phyloP scores from a whole-genome alignment of 2,329 filamentous ascomycete genomes.

The Taxawa tesnikishii region DNA sequence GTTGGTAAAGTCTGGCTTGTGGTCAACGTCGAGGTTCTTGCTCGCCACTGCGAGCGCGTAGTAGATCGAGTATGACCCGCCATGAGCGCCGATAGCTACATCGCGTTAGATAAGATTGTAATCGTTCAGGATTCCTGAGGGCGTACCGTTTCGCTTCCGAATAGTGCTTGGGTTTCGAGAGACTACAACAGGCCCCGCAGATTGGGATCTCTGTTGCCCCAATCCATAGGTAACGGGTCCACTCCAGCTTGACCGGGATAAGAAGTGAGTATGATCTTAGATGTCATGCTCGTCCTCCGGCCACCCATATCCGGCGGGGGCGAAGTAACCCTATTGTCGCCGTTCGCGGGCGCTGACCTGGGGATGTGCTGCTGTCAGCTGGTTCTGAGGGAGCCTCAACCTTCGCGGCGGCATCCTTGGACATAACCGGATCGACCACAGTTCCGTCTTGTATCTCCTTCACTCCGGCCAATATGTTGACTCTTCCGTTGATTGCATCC shows the following conservation, averaged over 20 bases:
- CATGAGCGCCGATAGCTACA: constrained; percentile 52
- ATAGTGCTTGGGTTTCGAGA: constrained; percentile 66
- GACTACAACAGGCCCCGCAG: constrained; percentile 81
- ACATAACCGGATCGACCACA: constrained; percentile 15
- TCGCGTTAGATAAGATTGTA: neutral
- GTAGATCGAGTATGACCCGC: constrained; percentile 93
- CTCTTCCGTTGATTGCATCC: constrained; percentile 48
- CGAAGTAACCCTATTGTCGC: too few relatives aligned
- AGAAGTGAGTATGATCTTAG: constrained; percentile 61
- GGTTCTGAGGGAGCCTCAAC: neutral
- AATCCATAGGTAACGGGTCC: constrained; percentile 77
- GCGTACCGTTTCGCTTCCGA: constrained; percentile 62
- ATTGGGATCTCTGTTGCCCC: constrained; percentile 66
- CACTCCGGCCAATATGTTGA: constrained; percentile 48
- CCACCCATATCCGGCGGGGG: neutral
- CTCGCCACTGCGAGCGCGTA: constrained; percentile 86
- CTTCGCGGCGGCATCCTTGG: constrained; percentile 1
- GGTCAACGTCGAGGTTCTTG: constrained; percentile 73
- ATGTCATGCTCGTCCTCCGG: constrained; percentile 30
- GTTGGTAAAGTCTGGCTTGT: constrained; percentile 68
- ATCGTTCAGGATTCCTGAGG: neutral
- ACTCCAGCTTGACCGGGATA: constrained; percentile 93
- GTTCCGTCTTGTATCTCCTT: constrained; percentile 44
- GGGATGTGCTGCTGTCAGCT: too few relatives aligned
- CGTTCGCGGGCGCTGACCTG: too few relatives aligned